Base-by-base conservation (phyloP, 2,329 filamentous ascomycete genomes). In the Phaeosphaeria sp. region DNA sequence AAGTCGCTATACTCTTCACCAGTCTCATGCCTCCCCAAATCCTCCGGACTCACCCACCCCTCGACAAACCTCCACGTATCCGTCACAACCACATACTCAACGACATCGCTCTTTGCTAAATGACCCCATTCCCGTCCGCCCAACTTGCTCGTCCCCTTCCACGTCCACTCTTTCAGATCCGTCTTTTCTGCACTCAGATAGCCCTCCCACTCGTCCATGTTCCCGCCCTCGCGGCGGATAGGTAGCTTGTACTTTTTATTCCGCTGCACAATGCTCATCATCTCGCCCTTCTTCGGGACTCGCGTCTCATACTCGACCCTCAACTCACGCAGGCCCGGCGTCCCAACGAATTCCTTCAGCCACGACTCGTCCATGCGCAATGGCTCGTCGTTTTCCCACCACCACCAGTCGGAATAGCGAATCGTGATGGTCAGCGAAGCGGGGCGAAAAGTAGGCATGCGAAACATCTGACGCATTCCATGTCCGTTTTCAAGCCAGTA, bases 301-400 rank as follows among this genome's bases (percentile, higher is more conserved):
- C 60, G 36, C 46, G 60, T 63, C 50, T 60, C 60, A 22, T 63
- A 63, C 44, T 63, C 60, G 23, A 63, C 60, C n/a, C 41, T 54
- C 25, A 63, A 41, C 18, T 52, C 50, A 15, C 52, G 46, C 21
- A 63, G 27, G 6, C 52, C 58, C 1, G 49, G 44, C 7, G 18
- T 52, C 1, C 52, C 60, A 33, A 41, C 36, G 41, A 60, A 60
- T 3, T 18, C 39, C 10, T 30, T 21, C 18, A 60, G 25, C 57
- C 60, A 62, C 1, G 6, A 33, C 17, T 57, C 49, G 1, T 39
- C 3, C 58, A 63, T 63, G 1, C 21, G 20, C 13, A 93, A 86
- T 59, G 93, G 93, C 87, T 96, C 96, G 82, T 97, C 93, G 75
- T 97, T 92, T 82, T 94, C 96, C 93, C 93, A 97, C 76, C 93